Evolutionary conservation across 2,329 filamentous ascomycete genomes (phyloP).

Genomic region (Ascocoryne sarcoides): DNA sequence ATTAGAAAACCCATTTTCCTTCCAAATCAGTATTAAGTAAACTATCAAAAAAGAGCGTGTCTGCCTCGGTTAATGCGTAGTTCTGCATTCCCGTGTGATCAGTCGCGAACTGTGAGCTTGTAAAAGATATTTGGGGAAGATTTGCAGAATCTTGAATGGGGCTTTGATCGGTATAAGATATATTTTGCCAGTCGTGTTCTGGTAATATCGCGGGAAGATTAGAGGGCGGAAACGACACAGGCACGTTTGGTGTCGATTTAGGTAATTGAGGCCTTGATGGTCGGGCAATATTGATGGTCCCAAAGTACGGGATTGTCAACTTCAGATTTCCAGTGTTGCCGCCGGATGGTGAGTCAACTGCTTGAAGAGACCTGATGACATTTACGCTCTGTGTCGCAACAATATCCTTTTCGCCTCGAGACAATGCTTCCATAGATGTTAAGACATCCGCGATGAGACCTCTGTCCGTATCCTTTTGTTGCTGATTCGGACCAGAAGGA

Average conservation of each 20-base stretch:
- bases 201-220: background rate
- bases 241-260: background rate
- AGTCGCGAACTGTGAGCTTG: constrained; percentile 16
- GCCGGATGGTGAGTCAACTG: constrained; percentile 15
- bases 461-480: constrained; percentile 14
- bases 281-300: constrained; percentile 24
- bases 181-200: background rate
- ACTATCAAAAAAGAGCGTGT: constrained; percentile 26
- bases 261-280: too few species aligned
- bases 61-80: constrained; percentile 18
- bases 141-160: background rate
- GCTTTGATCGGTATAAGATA: background rate
- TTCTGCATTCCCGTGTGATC: constrained; percentile 7
- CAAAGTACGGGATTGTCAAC: constrained; percentile 28
- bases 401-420: constrained; percentile 12
- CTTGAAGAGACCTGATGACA: constrained; percentile 24
- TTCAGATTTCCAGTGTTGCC: constrained; percentile 17
- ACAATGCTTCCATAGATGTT: constrained; percentile 16
- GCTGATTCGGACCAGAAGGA: constrained; percentile 7
- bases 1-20: constrained; percentile 25
- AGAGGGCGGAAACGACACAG: background rate
- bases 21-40: constrained; percentile 26
- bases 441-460: constrained; percentile 19
- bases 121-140: constrained; percentile 17
- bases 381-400: constrained; percentile 23